phyloP scores from a whole-genome alignment of 129 eudicot species.

The Scalesia atractyloides region DNA sequence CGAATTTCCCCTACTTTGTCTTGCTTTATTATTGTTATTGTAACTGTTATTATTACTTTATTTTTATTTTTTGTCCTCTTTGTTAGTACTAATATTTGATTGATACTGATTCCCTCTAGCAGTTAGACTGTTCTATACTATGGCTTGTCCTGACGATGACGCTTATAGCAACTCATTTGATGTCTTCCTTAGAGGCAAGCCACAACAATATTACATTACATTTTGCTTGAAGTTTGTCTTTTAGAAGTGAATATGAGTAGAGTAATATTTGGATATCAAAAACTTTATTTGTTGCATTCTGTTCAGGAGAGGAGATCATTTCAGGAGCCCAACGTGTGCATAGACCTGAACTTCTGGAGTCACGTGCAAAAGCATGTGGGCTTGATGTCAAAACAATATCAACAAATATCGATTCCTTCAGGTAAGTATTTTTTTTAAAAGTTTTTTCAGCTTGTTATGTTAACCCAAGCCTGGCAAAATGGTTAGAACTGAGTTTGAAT shows the following conservation, averaged over 20 bases:
- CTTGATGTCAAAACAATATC: slow-evolving; percentile 79
- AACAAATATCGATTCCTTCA: slow-evolving; percentile 71
- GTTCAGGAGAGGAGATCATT: slow-evolving; percentile 84
- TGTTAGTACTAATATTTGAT: not conserved
- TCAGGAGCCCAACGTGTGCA: slow-evolving; percentile 93
- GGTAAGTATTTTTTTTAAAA: slow-evolving; percentile 34
- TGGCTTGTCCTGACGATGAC: slow-evolving; percentile 71
- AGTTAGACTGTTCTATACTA: slow-evolving; percentile 83
- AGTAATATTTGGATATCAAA: too few relatives aligned
- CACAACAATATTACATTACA: too few relatives aligned
- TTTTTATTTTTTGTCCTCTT: not conserved
- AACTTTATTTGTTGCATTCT: not conserved
- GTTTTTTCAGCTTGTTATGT: not conserved
- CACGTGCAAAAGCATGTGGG: slow-evolving; percentile 65
- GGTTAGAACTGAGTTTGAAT: too few relatives aligned
- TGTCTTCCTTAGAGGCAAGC: slow-evolving; percentile 79
- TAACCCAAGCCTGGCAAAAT: too few relatives aligned
- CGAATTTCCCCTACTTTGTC: not conserved
- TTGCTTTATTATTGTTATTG: not conserved
- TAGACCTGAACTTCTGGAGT: slow-evolving; percentile 54
- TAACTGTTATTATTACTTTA: not conserved
- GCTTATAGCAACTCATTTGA: slow-evolving; percentile 85
- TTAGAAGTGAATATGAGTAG: too few relatives aligned
- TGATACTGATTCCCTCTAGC: slow-evolving; percentile 70
- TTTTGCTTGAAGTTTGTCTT: too few relatives aligned